Evolutionary conservation across 2,329 filamentous ascomycete species (phyloP), one percentile per base, ranked within the genome.

Genomic region (Diaporthe sp.): DNA sequence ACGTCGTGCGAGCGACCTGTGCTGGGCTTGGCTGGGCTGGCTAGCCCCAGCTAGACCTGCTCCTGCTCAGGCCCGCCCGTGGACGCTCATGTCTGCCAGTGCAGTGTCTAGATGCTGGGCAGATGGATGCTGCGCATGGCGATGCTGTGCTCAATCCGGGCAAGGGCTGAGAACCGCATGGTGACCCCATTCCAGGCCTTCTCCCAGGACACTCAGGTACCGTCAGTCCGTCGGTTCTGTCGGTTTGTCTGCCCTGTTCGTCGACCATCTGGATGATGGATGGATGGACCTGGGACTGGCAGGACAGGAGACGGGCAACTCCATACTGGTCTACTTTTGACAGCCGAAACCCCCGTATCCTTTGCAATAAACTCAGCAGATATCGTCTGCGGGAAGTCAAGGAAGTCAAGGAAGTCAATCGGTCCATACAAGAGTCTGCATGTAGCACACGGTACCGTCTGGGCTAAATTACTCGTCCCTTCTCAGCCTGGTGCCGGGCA

Each of bases 341-440:
- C 62, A 39, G 46, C 31, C 65, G 65, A 53, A 68, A 34, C 13
- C 28, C 31, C 46, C 31, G 46, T 42, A 39, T 68, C 65, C 65
- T 39, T 12, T 42, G 65, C 46, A 68, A 53, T 68, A 53, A 68
- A 68, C 46, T 68, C 65, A 19, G 46, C 65, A 53, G 46, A 39
- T 53, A 68, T 53, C 65, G 65, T 39, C 65, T 51, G 65, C 46
- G 46, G 46, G 22, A 68, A 53, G 65, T 68, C 65, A 68, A 67
- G 46, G 31, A 68, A 53, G 65, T 68, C 65, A 68, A 67, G 46
- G 46, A 68, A 53, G 65, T 68, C 65, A 68, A 67, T 51, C 19
- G 12, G 12, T 49, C 19, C 13, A 39, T 51, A n/a, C 37, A 44
- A 61, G 6, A 42, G 22, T 17, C 57, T 59, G 31, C 4, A 31